Evolutionary conservation across 2,329 filamentous ascomycete genomes (phyloP), one percentile per base, ranked within the genome.

Genomic region (Monosporascus sp.): DNA sequence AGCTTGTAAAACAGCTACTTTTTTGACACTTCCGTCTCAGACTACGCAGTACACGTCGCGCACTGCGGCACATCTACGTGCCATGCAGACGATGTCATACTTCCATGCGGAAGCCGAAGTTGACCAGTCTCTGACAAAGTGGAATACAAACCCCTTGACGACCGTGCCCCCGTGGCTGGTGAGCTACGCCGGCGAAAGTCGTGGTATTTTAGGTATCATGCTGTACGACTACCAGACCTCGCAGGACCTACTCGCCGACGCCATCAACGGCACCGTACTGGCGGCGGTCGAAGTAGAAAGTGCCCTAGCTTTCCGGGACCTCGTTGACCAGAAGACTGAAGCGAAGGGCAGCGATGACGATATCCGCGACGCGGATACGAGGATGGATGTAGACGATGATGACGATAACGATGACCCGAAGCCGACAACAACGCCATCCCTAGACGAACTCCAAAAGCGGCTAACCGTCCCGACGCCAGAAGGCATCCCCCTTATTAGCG

Each of bases 81-180:
- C 80, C 6, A 91, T 93, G 86, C 87, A 91, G 60, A 83, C 79
- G n/a, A 85, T 91, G 78, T 86, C 88, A 0, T 93, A 92, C 61
- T 90, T 93, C 63, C 90, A 93, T 64, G 59, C 74, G 9, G 63
- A 69, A 19, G 34, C 48, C 48, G 52, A 54, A 31, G 51, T 46
- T 31, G 54, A 54, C 22, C 59, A 60, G n/a, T 41, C 49, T 43
- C 57, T 56, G 51, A 48, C 69, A 20, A 68, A 65, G 45, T 89
- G 84, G 81, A 71, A 78, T 50, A 55, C 75, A 0, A 73, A 71
- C 0, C 80, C 87, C 0, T 69, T 92, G 8, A 81, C 81, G 1
- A 71, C 74, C 0, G 61, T 79, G 7, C 67, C 76, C 0, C 88
- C 88, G 0, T 85, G 83, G 77, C 70, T 82, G 38, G 81, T 91